phyloP scores from a whole-genome alignment of 2,329 filamentous ascomycete genomes.

The Coniochaeta sp. region DNA sequence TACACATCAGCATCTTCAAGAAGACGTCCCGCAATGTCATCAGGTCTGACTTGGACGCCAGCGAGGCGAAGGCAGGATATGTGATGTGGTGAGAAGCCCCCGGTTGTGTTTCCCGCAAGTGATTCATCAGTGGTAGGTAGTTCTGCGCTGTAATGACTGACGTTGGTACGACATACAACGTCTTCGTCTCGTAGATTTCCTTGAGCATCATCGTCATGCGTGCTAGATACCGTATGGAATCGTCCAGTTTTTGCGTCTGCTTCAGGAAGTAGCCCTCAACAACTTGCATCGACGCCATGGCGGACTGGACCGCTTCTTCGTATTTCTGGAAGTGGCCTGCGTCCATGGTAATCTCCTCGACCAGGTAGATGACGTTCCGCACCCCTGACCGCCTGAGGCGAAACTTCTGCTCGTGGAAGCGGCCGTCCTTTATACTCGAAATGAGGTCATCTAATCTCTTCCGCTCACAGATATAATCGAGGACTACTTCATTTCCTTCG shows the following conservation, averaged over 20 bases:
- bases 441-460: slow-evolving; percentile 76
- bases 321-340: slow-evolving; percentile 46
- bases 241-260: slow-evolving; percentile 66
- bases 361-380: slow-evolving; percentile 70
- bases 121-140: slow-evolving; percentile 56
- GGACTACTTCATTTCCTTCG: slow-evolving; percentile 56
- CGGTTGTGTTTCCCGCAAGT: slow-evolving; percentile 47
- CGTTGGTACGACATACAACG: slow-evolving; percentile 59
- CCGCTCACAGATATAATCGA: slow-evolving; percentile 76
- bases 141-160: slow-evolving; percentile 54
- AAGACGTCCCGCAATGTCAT: slow-evolving; percentile 69
- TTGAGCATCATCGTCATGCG: slow-evolving; percentile 64
- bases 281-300: slow-evolving; percentile 70
- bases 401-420: slow-evolving; percentile 81
- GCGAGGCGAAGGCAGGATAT: slow-evolving; percentile 62
- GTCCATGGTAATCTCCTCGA: slow-evolving; percentile 65
- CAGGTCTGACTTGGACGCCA: slow-evolving; percentile 68
- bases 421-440: slow-evolving; percentile 73
- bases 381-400: slow-evolving; percentile 65
- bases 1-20: slow-evolving; percentile 83
- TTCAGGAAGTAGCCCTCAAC: slow-evolving; percentile 76
- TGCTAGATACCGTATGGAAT: slow-evolving; percentile 69
- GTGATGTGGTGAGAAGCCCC: slow-evolving; percentile 52
- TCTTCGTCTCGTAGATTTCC: slow-evolving; percentile 51
- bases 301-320: slow-evolving; percentile 61